phyloP scores from a whole-genome alignment of 345 rosid species.

The Eutrema yunnanense region DNA sequence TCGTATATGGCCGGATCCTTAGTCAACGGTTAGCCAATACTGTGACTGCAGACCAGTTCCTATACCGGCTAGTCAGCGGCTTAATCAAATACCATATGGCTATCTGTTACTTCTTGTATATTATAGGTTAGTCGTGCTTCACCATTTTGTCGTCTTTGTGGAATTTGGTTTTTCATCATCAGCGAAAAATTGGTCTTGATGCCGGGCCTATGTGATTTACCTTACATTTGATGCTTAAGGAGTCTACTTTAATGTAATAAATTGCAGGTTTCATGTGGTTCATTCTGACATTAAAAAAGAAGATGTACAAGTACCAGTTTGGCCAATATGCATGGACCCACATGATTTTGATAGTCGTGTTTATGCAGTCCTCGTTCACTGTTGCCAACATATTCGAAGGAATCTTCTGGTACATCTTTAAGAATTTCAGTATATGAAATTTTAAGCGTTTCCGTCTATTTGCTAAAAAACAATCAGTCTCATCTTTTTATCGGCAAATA shows the following conservation, averaged over 20 bases:
- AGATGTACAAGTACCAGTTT: constrained; percentile 99
- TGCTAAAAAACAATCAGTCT: background rate
- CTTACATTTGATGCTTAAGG: background rate
- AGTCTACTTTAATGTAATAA: background rate
- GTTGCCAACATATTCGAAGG: constrained; percentile 99
- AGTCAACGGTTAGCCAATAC: constrained; percentile 91
- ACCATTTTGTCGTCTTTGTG: background rate
- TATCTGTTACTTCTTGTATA: constrained; percentile 78
- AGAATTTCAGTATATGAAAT: background rate
- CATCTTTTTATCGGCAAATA: background rate
- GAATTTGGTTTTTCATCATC: background rate
- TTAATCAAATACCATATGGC: constrained; percentile 90
- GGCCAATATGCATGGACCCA: constrained; percentile 99
- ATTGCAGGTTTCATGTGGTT: constrained; percentile 94
- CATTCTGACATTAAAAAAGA: constrained; percentile 91
- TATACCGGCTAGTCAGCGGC: constrained; percentile 72
- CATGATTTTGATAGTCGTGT: constrained; percentile 95
- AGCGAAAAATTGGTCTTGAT: background rate
- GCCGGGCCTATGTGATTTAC: background rate
- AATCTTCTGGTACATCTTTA: constrained; percentile 66
- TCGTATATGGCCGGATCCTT: constrained; percentile 91
- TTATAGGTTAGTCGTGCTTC: constrained; percentile 60
- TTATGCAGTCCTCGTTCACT: constrained; percentile 92
- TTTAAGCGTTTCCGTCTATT: background rate
- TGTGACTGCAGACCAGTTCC: constrained; percentile 69